Base-by-base conservation (phyloP, 345 rosid genomes). In the Salix caprea region DNA sequence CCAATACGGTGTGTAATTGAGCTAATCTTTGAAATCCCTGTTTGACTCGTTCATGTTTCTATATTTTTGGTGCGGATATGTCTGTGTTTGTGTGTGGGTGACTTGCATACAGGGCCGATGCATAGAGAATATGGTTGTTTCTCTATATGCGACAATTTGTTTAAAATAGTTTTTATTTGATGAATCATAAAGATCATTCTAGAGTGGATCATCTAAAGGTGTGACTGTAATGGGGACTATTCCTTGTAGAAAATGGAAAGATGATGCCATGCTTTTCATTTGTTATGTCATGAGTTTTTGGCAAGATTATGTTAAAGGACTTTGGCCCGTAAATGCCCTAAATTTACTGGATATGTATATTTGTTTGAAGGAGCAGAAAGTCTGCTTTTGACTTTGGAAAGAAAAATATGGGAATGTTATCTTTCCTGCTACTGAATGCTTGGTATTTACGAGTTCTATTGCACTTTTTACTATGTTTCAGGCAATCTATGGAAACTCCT, bases 401-500 rank as follows among this genome's bases (percentile, higher is more conserved):
- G 2, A 16, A 16, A 2, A 54, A 7, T 0, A 54, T 21, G 1
- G 24, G 60, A 54, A 54, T 54, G 1, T 7, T 54, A 2, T 21
- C 24, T 54, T 2, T 21, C 60, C 60, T 7, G 4, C 2, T 1
- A 54, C 3, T 21, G 24, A 21, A 54, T 54, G 60, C 60, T 0
- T 54, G 8, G 21, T 54, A 54, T 19, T 54, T 54, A 54, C 1
- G 1, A 36, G 39, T 67, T 68, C 34, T 12, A 23, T 58, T 37
- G 69, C 50, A 2, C 39, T 21, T 73, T 46, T 40, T 39, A 39
- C 52, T 71, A 7, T 12, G 71, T 74, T 71, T 77, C 82, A 69
- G 78, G 69, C 48, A 26, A 36, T 67, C 46, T 13, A 85, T 87
- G 88, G 85, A 66, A 77, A 60, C 50, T 37, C 73, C 4, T 21